A percentile compares a stretch with the other conserved stretches of the same genome.
Conservation (phyloP, 129 eudicot genomes). For the Centrapalus pauciflorus region DNA sequence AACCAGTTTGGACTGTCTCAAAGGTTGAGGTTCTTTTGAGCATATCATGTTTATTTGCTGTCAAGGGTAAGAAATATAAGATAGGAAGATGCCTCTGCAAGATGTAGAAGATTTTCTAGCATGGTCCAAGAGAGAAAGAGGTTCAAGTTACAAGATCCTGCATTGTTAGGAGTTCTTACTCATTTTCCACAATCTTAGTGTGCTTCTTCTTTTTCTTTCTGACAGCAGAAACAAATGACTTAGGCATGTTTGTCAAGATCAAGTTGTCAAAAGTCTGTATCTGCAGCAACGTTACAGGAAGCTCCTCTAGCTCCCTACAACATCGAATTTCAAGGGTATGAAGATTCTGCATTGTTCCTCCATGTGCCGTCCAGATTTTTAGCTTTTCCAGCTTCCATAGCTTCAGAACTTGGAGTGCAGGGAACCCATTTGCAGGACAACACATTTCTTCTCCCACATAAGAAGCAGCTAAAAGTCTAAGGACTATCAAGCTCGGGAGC, state of each 20-base stretch:
- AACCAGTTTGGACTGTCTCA: not conserved
- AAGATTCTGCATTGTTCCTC: constrained; percentile 23
- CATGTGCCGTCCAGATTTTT: not conserved
- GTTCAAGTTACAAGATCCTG: not conserved
- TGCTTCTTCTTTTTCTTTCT: constrained; percentile 13
- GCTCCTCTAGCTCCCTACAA: constrained; percentile 2
- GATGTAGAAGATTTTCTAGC: not conserved
- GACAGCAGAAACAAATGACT: constrained; percentile 12
- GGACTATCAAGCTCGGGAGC: constrained; percentile 24
- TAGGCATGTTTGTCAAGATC: constrained; percentile 31
- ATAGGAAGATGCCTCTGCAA: not conserved
- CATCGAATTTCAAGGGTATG: constrained; percentile 26
- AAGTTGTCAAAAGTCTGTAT: constrained; percentile 11
- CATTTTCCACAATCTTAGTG: constrained; percentile 12
- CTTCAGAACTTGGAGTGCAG: constrained; percentile 20
- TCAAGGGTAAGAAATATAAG: not conserved
- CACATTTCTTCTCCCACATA: constrained; percentile 22
- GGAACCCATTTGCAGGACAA: constrained; percentile 28
- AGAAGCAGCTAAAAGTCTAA: constrained; percentile 31
- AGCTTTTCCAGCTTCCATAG: constrained; percentile 27
- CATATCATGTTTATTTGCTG: not conserved
- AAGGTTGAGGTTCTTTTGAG: not conserved
- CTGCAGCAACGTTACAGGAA: constrained; percentile 20
- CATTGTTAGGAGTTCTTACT: not conserved
- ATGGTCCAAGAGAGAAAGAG: not conserved